Conservation (phyloP, 202 grass and related monocot genomes). For the Setaria italica region DNA sequence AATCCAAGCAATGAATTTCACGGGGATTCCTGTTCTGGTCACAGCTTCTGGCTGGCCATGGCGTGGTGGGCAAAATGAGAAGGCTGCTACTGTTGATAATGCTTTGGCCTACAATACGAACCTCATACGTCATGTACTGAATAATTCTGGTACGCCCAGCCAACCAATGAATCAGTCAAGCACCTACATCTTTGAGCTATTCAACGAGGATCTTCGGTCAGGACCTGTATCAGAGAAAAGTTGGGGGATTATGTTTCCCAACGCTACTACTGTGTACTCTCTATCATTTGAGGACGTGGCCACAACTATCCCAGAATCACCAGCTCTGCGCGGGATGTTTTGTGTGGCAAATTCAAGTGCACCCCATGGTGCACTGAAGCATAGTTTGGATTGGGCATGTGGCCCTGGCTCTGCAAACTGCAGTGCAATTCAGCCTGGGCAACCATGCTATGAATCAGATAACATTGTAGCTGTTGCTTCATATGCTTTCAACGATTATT, state of each 20-base stretch:
- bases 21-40: conserved; percentile 77
- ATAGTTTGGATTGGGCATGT: conserved; percentile 98
- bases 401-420: conserved; percentile 98
- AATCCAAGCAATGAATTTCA: conserved; percentile 94
- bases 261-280: conserved; percentile 71
- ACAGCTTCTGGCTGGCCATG: conserved; percentile 98
- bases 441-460: conserved; percentile 81
- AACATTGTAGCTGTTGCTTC: conserved; percentile 87
- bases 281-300: conserved; percentile 69
- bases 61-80: conserved; percentile 72
- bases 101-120: conserved; percentile 97
- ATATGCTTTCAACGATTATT: conserved; percentile 97
- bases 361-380: conserved; percentile 66
- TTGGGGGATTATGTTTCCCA: conserved; percentile 89
- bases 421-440: conserved; percentile 84
- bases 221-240: conserved; percentile 79
- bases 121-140: conserved; percentile 86
- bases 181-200: conserved; percentile 87
- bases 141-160: conserved; percentile 87
- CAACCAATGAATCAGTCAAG: conserved; percentile 77
- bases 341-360: conserved; percentile 92
- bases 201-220: conserved; percentile 78
- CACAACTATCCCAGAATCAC: conserved; percentile 58
- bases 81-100: conserved; percentile 91
- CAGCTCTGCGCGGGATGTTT: conserved; percentile 68